phyloP scores from a whole-genome alignment of 2,329 filamentous ascomycete genomes.

The Chaetomiaceae sp. region DNA sequence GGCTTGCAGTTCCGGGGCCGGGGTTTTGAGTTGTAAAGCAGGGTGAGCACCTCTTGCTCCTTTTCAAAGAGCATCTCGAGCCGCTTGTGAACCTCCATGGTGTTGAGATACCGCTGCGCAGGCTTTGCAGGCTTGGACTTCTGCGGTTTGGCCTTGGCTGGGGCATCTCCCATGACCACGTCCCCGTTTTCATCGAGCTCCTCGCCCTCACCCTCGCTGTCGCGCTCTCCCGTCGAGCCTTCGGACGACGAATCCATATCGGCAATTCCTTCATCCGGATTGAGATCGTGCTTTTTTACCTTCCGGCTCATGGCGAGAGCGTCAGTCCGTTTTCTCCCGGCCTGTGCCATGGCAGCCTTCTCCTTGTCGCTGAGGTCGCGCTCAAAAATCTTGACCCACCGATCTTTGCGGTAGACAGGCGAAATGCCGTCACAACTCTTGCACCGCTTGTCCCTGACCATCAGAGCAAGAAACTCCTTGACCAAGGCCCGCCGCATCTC shows the following conservation, averaged over 20 bases:
- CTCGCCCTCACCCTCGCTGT: slow-evolving; percentile 40
- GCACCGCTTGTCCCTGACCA: slow-evolving; percentile 66
- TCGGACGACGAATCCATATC: slow-evolving; percentile 51
- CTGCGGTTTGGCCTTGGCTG: slow-evolving; percentile 28
- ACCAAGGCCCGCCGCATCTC: slow-evolving; percentile 71
- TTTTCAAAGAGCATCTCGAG: slow-evolving; percentile 76
- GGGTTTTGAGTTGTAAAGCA: slow-evolving; percentile 78
- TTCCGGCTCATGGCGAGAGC: slow-evolving; percentile 53
- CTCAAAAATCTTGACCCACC: slow-evolving; percentile 89
- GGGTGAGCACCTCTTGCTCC: slow-evolving; percentile 73
- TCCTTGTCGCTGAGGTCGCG: slow-evolving; percentile 71
- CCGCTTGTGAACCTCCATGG: slow-evolving; percentile 75
- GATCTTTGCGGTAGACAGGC: slow-evolving; percentile 80
- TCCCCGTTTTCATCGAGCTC: slow-evolving; percentile 50
- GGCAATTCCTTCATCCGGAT: slow-evolving; percentile 63
- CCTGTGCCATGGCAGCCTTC: slow-evolving; percentile 67
- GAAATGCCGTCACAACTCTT: slow-evolving; percentile 62
- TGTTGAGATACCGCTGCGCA: slow-evolving; percentile 69
- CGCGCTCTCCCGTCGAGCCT: slow-evolving; percentile 34
- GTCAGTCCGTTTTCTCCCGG: slow-evolving; percentile 60
- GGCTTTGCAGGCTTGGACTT: slow-evolving; percentile 25
- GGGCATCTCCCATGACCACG: slow-evolving; percentile 51
- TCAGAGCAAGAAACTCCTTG: slow-evolving; percentile 72
- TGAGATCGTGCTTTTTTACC: slow-evolving; percentile 35
- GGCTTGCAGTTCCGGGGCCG: slow-evolving; percentile 47